Evolutionary conservation across 805 yeast species (phyloP).

Genomic region (Candida suzukii): DNA sequence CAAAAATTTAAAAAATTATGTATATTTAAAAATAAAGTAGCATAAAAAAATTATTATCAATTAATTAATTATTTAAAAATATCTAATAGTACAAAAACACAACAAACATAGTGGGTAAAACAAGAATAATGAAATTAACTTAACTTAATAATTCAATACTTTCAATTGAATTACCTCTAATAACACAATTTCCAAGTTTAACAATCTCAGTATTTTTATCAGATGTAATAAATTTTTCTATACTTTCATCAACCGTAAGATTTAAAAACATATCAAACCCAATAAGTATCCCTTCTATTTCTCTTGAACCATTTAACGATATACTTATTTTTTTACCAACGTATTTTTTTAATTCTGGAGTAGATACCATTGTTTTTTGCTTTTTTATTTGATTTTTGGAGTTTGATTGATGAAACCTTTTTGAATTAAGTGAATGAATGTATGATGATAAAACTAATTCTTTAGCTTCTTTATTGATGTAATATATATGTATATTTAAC

Average conservation of each 20-base stretch:
- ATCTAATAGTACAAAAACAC: neutral
- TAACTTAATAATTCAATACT: constrained; percentile 35
- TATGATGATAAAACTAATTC: no score
- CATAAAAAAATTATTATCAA: no score
- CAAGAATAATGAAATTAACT: neutral
- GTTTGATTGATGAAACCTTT: no score
- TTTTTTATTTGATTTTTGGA: neutral
- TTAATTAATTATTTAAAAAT: neutral
- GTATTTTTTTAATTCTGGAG: constrained; percentile 44
- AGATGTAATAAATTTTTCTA: constrained; percentile 6
- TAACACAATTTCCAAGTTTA: constrained; percentile 29
- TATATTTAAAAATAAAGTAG: no score
- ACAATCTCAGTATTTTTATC: constrained; percentile 3
- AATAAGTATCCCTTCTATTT: constrained; percentile 70
- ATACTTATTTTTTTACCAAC: constrained; percentile 70
- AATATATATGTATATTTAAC: no score
- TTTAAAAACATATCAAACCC: constrained; percentile 67
- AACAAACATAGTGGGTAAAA: neutral
- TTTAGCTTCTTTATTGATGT: no score
- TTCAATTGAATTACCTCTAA: constrained; percentile 48
- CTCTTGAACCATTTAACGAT: constrained; percentile 72
- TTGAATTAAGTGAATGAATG: no score
- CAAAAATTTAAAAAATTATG: no score
- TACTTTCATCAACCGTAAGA: constrained; percentile 23
- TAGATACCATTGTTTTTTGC: constrained; percentile 21